These are phyloP conservation scores for Diversispora eburnea DNA, from an alignment of 192 early-diverging fungal genomes.

Conservation along the genomic window DNA sequence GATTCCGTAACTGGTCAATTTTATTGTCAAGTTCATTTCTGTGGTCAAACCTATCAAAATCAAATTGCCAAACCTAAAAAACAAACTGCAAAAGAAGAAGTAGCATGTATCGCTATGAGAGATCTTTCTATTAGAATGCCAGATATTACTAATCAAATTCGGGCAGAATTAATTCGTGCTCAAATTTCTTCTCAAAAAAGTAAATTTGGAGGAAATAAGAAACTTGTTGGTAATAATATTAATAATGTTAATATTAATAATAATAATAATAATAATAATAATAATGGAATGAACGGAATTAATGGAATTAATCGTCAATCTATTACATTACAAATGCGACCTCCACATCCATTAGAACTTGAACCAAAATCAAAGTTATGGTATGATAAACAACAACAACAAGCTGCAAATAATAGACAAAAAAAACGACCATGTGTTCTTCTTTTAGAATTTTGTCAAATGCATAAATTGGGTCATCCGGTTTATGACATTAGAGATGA, in stretches of 20 bases:
- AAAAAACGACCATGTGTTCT: slow-evolving; percentile 4
- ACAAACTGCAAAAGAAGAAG: slow-evolving; percentile 21
- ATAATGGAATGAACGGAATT: not conserved
- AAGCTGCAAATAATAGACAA: not conserved
- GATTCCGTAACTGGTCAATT: slow-evolving; percentile 8
- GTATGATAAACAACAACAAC: not conserved
- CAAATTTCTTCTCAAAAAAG: not conserved
- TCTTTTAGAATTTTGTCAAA: slow-evolving; percentile 24
- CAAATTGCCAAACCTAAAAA: slow-evolving; percentile 9
- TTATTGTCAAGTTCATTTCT: slow-evolving; percentile 13
- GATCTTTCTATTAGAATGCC: not conserved
- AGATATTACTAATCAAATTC: not conserved
- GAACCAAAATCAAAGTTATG: not conserved
- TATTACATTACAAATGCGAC: not conserved
- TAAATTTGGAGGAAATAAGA: not conserved
- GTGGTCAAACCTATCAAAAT: slow-evolving; percentile 12
- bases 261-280: slow-evolving; percentile 6
- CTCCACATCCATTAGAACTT: slow-evolving; percentile 13
- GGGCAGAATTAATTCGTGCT: not conserved
- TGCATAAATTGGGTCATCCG: slow-evolving; percentile 16
- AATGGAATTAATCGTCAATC: not conserved
- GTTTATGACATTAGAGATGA: slow-evolving; percentile 10
- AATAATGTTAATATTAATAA: not conserved
- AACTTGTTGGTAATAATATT: not conserved
- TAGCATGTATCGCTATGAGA: slow-evolving; percentile 5